Conservation (phyloP, 2,329 filamentous ascomycete genomes). For the Bipolaris sorokiniana region DNA sequence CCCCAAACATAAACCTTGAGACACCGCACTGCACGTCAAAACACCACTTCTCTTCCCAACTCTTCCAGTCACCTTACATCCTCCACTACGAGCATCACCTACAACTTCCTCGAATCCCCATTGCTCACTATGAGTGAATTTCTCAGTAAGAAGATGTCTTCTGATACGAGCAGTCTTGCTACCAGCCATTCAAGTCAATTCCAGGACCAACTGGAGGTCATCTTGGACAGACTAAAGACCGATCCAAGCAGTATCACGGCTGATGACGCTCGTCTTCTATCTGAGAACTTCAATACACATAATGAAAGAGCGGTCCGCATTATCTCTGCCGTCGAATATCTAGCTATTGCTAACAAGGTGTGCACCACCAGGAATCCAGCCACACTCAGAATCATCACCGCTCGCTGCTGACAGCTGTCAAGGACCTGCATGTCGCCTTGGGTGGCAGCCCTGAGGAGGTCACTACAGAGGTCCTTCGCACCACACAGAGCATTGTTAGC, state of each 20-base stretch:
- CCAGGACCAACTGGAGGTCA: slow-evolving; percentile 6
- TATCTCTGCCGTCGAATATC: slow-evolving; percentile 37
- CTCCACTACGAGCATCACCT: slow-evolving; percentile 5
- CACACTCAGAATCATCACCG: slow-evolving; percentile 24
- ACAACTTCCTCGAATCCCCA: background rate
- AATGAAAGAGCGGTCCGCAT: slow-evolving; percentile 34
- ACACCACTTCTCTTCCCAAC: background rate
- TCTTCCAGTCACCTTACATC: background rate
- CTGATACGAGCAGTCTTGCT: background rate
- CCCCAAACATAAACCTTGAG: background rate
- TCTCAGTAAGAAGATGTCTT: slow-evolving; percentile 4
- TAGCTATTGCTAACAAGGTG: slow-evolving; percentile 34
- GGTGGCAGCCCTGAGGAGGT: slow-evolving; percentile 33
- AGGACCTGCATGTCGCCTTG: slow-evolving; percentile 37
- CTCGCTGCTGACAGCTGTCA: slow-evolving; percentile 32
- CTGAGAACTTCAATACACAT: slow-evolving; percentile 31
- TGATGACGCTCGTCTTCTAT: slow-evolving; percentile 40
- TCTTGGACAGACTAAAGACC: slow-evolving; percentile 28
- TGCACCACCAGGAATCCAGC: slow-evolving; percentile 18
- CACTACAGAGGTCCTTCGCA: slow-evolving; percentile 34
- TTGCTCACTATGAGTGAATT: slow-evolving; percentile 9
- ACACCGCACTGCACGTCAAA: background rate
- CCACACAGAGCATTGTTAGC: slow-evolving; percentile 36
- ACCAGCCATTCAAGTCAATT: slow-evolving; percentile 6
- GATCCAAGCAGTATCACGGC: slow-evolving; percentile 37